Base-by-base conservation (phyloP, 140 eudicot species). In the Senecio squalidus region DNA sequence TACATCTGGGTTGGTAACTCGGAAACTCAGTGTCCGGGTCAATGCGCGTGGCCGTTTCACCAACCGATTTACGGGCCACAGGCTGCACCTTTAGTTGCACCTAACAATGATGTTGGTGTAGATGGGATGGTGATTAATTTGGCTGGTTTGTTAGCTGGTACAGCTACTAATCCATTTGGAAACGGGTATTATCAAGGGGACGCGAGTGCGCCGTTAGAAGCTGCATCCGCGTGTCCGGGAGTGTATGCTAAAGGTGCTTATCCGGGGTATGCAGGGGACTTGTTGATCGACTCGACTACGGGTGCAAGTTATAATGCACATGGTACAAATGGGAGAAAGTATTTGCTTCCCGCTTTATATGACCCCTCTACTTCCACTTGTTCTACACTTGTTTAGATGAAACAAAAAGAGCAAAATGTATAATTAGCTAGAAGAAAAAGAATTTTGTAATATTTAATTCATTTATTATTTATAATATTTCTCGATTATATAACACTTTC, bases 1-100 rank as follows among this genome's bases (percentile, higher is more conserved):
- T 81, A 73, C 38, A 76, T 69, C 9, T 82, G 89, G 89, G 78
- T 82, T 7, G 89, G 89, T 3, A 82, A 82, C 77, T 79, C 89
- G 36, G 85, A 47, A 51, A 74, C 74, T 23, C 89, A 82, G 69
- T 82, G 89, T 24, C 82, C 89, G 7, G 85, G 89, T 29, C 74
- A 78, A 36, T 82, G 89, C 54, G 84, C 88, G 22, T 77, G 88
- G 88, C 88, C 88, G 4, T 81, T 77, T 26, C 74, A 69, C 68
- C 73, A 78, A 64, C 89, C 89, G 31, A 75, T 64, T 0, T 82
- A 74, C 69, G 85, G 89, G 15, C 89, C 85, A 11, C 85, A 82
- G 67, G 52, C 27, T 30, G 73, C 80, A 11, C 89, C 89, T 14
- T 39, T 82, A 45, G 80, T 78, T 0, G 82, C 89, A 14, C 89